Evolutionary conservation across 2,329 filamentous ascomycete species (phyloP), one percentile per base, ranked within the genome.

Genomic region (Ceratocystis lukuohia): DNA sequence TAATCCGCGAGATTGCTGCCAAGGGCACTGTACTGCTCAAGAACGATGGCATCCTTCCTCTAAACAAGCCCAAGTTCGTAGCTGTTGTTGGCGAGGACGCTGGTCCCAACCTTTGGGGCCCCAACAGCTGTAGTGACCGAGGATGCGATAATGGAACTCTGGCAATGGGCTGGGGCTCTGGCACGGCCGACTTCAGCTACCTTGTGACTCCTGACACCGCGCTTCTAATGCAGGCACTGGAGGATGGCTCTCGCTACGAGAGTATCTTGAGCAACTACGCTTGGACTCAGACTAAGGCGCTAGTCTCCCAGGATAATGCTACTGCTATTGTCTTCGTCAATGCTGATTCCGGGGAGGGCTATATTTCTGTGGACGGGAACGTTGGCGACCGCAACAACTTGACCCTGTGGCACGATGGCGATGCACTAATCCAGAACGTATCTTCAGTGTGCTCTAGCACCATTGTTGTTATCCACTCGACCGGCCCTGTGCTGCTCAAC

Each of bases 351-450:
- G 93, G 93, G 65, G 94, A 97, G 76, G 91, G 90, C 5, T 96
- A 84, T 77, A 91, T 97, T 72, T 81, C 77, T 33, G 83, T 95
- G 1, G 93, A 92, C 69, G 88, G 84, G 65, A 96, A 96, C 74
- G 79, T 81, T 68, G 94, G 94, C 67, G 93, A 97, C 75, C 87
- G 94, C 65, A 91, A 92, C 72, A 96, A 99, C 76, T 80, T 99
- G 46, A 96, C 91, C 0, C 80, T 96, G 0, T 97, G 93, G 93
- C 81, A 87, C 68, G 82, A 86, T 67, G 92, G 90, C 50, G 91
- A 97, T 65, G 80, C 82, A 0, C 77, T 97, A 66, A 88, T 97
- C 76, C 82, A 88, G 75, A 91, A 88, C 61, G 89, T 96, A 10
- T 86, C 90, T 0, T 80, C 85, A 6, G 74, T 85, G 69, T 92